phyloP scores from a whole-genome alignment of 805 yeast genomes.

The Dipodascopsis tothii region DNA sequence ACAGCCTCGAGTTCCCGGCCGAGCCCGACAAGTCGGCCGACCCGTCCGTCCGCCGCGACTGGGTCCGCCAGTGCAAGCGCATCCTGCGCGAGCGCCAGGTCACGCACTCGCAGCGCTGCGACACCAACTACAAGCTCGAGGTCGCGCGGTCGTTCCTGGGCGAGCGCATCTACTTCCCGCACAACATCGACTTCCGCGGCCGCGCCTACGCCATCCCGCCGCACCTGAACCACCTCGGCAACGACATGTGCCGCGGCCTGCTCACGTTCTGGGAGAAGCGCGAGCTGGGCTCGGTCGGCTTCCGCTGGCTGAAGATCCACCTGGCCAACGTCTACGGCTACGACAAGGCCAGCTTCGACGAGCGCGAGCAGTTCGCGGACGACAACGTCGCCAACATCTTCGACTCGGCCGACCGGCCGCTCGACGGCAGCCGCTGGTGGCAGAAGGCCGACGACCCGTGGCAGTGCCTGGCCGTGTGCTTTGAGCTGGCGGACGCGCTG shows the following conservation, averaged over 20 bases:
- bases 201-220: conserved; percentile 61
- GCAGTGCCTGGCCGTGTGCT: conserved; percentile 52
- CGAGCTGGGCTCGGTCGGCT: conserved; percentile 45
- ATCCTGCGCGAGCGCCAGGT: conserved; percentile 55
- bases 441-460: conserved; percentile 52
- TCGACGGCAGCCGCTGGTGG: conserved; percentile 49
- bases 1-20: conserved; percentile 44
- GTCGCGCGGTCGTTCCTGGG: conserved; percentile 86
- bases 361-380: conserved; percentile 45
- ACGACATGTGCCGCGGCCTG: conserved; percentile 52
- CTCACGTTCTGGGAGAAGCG: conserved; percentile 55
- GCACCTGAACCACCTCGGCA: conserved; percentile 55
- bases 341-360: conserved; percentile 48
- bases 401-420: conserved; percentile 44
- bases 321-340: conserved; percentile 53
- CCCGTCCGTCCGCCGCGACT: conserved; percentile 60
- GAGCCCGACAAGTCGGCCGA: conserved; percentile 61
- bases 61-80: conserved; percentile 55
- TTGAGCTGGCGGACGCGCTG: conserved; percentile 46
- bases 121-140: conserved; percentile 84
- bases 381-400: conserved; percentile 39
- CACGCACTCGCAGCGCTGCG: conserved; percentile 83
- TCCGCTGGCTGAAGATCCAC: conserved; percentile 56
- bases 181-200: conserved; percentile 57
- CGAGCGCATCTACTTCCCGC: conserved; percentile 54